Base-by-base conservation (phyloP, 2,329 filamentous ascomycete species). In the Aureobasidium mangrovei region DNA sequence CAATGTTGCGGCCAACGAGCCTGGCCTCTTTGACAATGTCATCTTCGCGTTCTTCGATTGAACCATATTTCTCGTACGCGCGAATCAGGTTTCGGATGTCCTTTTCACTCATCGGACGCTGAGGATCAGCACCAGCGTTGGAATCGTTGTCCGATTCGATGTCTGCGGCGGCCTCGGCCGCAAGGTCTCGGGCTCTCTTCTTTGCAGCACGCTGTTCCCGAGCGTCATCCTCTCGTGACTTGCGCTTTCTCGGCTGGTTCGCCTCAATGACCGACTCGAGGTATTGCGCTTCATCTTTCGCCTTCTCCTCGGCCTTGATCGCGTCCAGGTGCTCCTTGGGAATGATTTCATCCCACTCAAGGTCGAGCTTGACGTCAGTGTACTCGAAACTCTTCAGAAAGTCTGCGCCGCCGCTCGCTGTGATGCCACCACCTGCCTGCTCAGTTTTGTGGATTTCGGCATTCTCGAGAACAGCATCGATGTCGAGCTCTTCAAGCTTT, bases 341-440 rank as follows among this genome's bases (percentile, higher is more conserved):
- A 62, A 98, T 97, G 63, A 98, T 98, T 61, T 97, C 87, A 64
- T 98, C 93, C 93, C 93, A 98, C 61, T 94, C 90, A 28, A 97
- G 83, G 60, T 97, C 80, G 57, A 97, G 87, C 72, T 97, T 97
- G 70, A 97, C 91, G 69, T 98, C 93, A 1, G 93, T 96, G 65
- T 95, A 95, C 66, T 97, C 90, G 62, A 88, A 88, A 57, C 82
- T 85, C 61, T 80, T 83, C 74, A 98, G 84, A 70, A 97, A 98
- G 58, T 95, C 95, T 67, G 96, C 91, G 73, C 93, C 93, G 65
- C 93, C 94, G 65, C 91, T 93, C 56, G 91, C 95, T 41, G 95
- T 87, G 67, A 97, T 89, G 66, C 91, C 89, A 69, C 95, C 89
- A 69, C 95, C 89, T 26, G 91, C 87, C 54, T 96, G 87, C 70